Conservation (phyloP, 1,139 yeast species). For the Pichia sp. region DNA sequence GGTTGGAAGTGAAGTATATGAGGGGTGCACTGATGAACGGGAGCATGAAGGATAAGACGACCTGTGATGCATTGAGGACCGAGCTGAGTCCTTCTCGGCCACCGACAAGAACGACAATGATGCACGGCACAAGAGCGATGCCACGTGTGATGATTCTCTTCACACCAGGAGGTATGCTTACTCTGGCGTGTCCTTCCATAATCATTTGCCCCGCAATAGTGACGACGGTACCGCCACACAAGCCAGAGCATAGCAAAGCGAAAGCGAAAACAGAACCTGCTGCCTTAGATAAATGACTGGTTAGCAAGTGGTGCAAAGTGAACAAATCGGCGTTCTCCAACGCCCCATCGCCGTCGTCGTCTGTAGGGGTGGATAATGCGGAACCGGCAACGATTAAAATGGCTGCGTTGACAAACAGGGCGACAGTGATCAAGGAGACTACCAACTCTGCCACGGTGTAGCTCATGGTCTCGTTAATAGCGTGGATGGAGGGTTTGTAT, state of each 20-base stretch:
- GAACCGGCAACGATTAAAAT: conserved; percentile 84
- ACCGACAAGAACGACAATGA: conserved; percentile 67
- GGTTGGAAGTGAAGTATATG: conserved; percentile 62
- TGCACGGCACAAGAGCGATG: conserved; percentile 85
- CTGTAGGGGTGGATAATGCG: conserved; percentile 62
- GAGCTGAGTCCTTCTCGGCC: conserved; percentile 85
- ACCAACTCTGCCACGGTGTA: conserved; percentile 75
- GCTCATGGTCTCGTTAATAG: conserved; percentile 65
- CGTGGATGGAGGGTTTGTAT: conserved; percentile 66
- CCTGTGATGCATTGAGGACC: conserved; percentile 83
- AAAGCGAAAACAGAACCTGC: conserved; percentile 92
- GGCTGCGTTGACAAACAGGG: conserved; percentile 80
- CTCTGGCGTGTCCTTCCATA: conserved; percentile 83
- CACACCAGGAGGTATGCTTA: conserved; percentile 84
- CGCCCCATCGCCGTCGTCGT: conserved; percentile 51
- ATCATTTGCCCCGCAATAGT: conserved; percentile 97
- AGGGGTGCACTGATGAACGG: conserved; percentile 84
- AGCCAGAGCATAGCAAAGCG: conserved; percentile 92
- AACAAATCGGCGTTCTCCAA: conserved; percentile 66
- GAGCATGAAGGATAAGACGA: conserved; percentile 72
- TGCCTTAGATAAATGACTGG: conserved; percentile 72
- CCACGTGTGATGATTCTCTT: conserved; percentile 80
- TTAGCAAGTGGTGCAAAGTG: conserved; percentile 74
- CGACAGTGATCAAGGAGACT: conserved; percentile 71
- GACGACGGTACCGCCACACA: conserved; percentile 97